These are phyloP conservation scores for Dendrostoma leiphaemia DNA, from an alignment of 2,329 filamentous ascomycete genomes.

Conservation along the genomic window DNA sequence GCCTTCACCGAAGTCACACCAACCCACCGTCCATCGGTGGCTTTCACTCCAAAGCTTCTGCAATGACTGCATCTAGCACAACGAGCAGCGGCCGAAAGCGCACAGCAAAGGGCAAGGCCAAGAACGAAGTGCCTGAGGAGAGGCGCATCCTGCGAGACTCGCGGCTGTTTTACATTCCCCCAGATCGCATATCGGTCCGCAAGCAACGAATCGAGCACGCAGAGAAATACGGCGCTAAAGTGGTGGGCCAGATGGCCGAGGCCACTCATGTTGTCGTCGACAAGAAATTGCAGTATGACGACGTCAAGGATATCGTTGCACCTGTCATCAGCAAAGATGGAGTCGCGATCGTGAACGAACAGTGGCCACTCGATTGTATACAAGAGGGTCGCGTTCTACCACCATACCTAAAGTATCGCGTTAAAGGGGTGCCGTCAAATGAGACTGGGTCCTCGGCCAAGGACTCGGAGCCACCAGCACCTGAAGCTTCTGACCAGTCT, in stretches of 20 bases:
- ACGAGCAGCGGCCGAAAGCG: background rate
- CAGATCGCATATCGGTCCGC: conserved; percentile 70
- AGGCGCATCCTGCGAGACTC: conserved; percentile 60
- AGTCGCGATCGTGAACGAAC: conserved; percentile 61
- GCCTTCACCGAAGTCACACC: conserved; percentile 29
- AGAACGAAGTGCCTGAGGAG: conserved; percentile 47
- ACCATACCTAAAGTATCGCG: conserved; percentile 56
- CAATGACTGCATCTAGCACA: conserved; percentile 23
- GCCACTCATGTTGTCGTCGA: conserved; percentile 84
- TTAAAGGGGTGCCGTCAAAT: conserved; percentile 46
- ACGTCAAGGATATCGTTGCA: conserved; percentile 59
- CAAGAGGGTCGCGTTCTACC: conserved; percentile 54
- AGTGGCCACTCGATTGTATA: conserved; percentile 69
- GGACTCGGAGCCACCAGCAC: conserved; percentile 18
- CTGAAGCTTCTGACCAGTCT: conserved; percentile 31
- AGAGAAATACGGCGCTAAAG: conserved; percentile 70
- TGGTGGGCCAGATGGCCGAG: conserved; percentile 56
- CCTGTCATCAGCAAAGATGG: conserved; percentile 24
- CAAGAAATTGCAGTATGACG: conserved; percentile 59
- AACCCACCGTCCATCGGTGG: conserved; percentile 28
- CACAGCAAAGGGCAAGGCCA: conserved; percentile 42
- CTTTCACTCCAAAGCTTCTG: conserved; percentile 5
- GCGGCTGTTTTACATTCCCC: conserved; percentile 77
- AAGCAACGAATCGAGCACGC: conserved; percentile 72
- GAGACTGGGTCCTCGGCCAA: conserved; percentile 16